phyloP scores from a whole-genome alignment of 2,329 filamentous ascomycete genomes.

The Pseudocercospora crystallina region DNA sequence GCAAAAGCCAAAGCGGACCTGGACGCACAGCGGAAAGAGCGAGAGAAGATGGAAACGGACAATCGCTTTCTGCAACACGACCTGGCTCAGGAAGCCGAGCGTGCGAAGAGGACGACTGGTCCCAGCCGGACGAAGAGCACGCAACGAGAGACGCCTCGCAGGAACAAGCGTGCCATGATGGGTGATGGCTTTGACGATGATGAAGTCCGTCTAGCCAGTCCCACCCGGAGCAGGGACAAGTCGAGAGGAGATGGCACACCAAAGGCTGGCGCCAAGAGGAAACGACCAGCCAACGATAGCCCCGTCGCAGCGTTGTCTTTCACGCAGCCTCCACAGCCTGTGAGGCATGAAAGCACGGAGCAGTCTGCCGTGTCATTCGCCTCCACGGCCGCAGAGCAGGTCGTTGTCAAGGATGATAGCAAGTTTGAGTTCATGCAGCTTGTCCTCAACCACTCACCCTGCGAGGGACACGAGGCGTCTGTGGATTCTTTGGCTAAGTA shows the following conservation, averaged over 20 bases:
- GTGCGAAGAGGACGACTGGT: slow-evolving; percentile 48
- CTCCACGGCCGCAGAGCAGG: neutral
- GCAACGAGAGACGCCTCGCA: slow-evolving; percentile 29
- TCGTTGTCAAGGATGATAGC: slow-evolving; percentile 13
- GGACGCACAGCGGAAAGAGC: slow-evolving; percentile 64
- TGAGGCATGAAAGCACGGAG: slow-evolving; percentile 23
- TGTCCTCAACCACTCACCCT: slow-evolving; percentile 62
- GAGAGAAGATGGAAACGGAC: slow-evolving; percentile 66
- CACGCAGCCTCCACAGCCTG: slow-evolving; percentile 20
- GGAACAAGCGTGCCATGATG: slow-evolving; percentile 24
- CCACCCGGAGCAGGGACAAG: slow-evolving; percentile 45
- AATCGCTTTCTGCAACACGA: slow-evolving; percentile 73
- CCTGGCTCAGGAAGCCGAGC: slow-evolving; percentile 60
- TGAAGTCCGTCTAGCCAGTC: slow-evolving; percentile 46
- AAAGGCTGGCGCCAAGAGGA: slow-evolving; percentile 65
- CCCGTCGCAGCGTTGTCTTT: slow-evolving; percentile 55
- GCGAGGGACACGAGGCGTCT: slow-evolving; percentile 58
- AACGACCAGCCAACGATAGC: slow-evolving; percentile 64
- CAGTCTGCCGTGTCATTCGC: slow-evolving; percentile 16
- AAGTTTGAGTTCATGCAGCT: slow-evolving; percentile 54
- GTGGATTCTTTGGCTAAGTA: slow-evolving; percentile 68
- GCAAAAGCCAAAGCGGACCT: slow-evolving; percentile 64
- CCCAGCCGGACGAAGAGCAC: slow-evolving; percentile 18
- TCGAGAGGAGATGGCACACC: slow-evolving; percentile 57
- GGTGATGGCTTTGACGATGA: slow-evolving; percentile 77